phyloP scores from a whole-genome alignment of 2,329 filamentous ascomycete species.

The Curvularia verruculosa region DNA sequence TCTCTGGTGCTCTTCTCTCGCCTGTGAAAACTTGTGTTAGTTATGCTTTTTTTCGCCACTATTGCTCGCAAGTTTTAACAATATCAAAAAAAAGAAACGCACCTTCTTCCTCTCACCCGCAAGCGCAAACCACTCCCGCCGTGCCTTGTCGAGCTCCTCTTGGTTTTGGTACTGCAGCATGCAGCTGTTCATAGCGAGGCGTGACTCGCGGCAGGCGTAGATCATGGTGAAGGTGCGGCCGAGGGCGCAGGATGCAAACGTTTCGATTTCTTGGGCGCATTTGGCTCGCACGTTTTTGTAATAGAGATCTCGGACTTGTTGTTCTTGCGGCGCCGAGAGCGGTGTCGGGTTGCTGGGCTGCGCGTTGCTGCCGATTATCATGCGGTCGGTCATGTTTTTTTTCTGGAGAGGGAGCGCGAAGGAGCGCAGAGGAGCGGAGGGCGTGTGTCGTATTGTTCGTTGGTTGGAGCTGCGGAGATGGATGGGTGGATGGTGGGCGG shows the following conservation, averaged over 20 bases:
- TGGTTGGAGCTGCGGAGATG: not conserved
- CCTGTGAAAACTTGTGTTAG: constrained; percentile 41
- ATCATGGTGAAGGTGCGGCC: constrained; percentile 86
- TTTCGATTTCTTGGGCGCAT: constrained; percentile 69
- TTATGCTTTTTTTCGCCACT: too few species aligned
- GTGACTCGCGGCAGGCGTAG: constrained; percentile 80
- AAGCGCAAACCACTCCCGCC: constrained; percentile 90
- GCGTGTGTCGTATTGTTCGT: not conserved
- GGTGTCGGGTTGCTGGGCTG: constrained; percentile 61
- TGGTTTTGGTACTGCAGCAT: constrained; percentile 88
- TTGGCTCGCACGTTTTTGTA: constrained; percentile 81
- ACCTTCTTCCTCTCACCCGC: constrained; percentile 69
- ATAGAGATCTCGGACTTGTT: constrained; percentile 78
- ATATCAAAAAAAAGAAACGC: not conserved
- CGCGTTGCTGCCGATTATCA: constrained; percentile 28
- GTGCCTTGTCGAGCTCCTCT: constrained; percentile 82
- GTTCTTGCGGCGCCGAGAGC: constrained; percentile 70
- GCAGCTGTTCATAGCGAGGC: constrained; percentile 89
- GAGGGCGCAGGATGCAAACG: constrained; percentile 88
- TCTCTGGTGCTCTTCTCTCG: constrained; percentile 64
- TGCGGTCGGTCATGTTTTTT: constrained; percentile 29
- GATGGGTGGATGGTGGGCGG: not conserved
- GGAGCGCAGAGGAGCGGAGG: not conserved
- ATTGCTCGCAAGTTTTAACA: too few species aligned
- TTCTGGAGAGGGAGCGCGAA: not conserved